phyloP scores from a whole-genome alignment of 2,329 filamentous ascomycete genomes.

The Paraconiothyrium sp. region DNA sequence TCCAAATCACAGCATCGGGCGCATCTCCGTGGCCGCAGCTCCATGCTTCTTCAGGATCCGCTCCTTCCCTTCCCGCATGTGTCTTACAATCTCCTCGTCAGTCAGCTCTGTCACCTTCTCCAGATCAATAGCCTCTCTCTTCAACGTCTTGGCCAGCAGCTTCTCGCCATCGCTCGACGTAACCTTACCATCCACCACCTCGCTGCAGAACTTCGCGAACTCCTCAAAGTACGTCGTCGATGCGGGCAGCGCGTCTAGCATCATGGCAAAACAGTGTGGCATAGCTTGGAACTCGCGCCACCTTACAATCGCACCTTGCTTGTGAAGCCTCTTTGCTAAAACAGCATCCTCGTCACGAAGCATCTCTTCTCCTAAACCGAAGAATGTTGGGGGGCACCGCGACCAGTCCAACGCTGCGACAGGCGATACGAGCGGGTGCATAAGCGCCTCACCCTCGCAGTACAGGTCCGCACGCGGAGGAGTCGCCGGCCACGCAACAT shows the following conservation, averaged over 20 bases:
- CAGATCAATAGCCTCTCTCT: conserved; percentile 38
- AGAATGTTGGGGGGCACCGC: conserved; percentile 71
- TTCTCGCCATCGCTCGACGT: conserved; percentile 36
- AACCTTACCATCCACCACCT: conserved; percentile 36
- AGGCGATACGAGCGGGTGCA: conserved; percentile 75
- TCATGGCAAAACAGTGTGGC: conserved; percentile 73
- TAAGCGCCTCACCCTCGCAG: conserved; percentile 54
- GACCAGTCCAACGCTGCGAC: conserved; percentile 69
- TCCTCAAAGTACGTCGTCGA: conserved; percentile 47
- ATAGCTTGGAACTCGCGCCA: conserved; percentile 82
- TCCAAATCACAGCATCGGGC: conserved; percentile 31
- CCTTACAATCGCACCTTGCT: conserved; percentile 68
- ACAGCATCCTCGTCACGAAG: conserved; percentile 73
- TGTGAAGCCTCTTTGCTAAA: conserved; percentile 65
- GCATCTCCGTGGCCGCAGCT: conserved; percentile 29
- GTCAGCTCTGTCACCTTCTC: conserved; percentile 36
- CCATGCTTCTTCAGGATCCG: conserved; percentile 32
- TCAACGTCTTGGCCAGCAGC: conserved; percentile 43
- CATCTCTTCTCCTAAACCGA: conserved; percentile 76
- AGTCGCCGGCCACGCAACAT: conserved; percentile 58
- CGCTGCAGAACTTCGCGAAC: conserved; percentile 46
- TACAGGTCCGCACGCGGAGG: conserved; percentile 60
- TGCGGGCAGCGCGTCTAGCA: conserved; percentile 49
- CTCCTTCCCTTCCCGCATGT: conserved; percentile 40
- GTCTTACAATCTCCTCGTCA: conserved; percentile 41